Percentiles rank a stretch among this genome's conserved stretches.
These are phyloP conservation scores for Ogataea paradorogensis DNA, from an alignment of 805 yeast genomes.

Conservation along the genomic window DNA sequence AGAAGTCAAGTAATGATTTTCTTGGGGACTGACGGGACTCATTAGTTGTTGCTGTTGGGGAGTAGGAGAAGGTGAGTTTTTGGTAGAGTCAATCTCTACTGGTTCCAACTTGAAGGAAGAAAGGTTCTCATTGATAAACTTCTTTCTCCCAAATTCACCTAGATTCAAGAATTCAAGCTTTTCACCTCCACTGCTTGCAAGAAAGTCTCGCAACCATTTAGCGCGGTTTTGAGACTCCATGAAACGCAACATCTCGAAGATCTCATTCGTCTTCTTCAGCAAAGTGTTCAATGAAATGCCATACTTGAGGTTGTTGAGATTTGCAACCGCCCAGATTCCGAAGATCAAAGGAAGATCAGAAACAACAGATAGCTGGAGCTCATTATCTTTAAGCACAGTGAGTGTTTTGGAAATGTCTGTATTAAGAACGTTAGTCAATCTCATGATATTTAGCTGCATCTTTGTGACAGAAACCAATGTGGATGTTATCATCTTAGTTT, in stretches of 20 bases:
- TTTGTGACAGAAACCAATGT: constrained; percentile 35
- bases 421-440: constrained; percentile 30
- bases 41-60: constrained; percentile 6
- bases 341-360: constrained; percentile 69
- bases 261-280: constrained; percentile 48
- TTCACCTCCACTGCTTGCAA: constrained; percentile 31
- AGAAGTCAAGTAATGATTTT: constrained; percentile 26
- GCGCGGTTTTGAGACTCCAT: constrained; percentile 54
- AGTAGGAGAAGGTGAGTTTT: constrained; percentile 6
- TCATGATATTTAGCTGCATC: constrained; percentile 38
- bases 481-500: constrained; percentile 33
- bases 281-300: constrained; percentile 37
- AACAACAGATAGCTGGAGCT: constrained; percentile 37
- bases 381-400: constrained; percentile 30
- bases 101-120: constrained; percentile 18
- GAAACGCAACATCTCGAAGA: constrained; percentile 52
- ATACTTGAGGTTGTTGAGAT: constrained; percentile 60
- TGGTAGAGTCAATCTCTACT: neutral
- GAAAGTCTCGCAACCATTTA: constrained; percentile 65
- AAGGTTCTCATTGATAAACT: constrained; percentile 26
- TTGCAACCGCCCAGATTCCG: constrained; percentile 66
- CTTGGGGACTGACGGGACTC: constrained; percentile 15
- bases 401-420: constrained; percentile 34
- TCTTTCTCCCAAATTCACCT: constrained; percentile 19
- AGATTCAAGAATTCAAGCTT: constrained; percentile 30